These are phyloP conservation scores for Berberis vulgaris DNA, from an alignment of 164 flowering plant genomes.

Conservation along the genomic window DNA sequence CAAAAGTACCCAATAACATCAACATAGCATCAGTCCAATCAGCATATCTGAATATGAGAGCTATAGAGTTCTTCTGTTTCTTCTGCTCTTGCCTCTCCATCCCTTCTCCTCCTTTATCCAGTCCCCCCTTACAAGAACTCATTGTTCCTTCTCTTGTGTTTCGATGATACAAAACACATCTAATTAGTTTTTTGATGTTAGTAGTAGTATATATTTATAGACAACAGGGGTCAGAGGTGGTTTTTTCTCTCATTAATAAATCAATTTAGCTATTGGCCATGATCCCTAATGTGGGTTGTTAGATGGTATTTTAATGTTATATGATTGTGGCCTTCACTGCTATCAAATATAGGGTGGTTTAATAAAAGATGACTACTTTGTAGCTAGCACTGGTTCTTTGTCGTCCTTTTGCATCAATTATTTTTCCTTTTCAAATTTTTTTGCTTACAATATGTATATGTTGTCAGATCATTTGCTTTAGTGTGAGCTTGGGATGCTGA, in stretches of 20 bases:
- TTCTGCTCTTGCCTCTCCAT: constrained; percentile 3
- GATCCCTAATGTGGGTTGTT: constrained; percentile 6
- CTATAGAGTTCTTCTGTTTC: constrained; percentile 20
- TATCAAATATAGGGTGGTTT: constrained; percentile 10
- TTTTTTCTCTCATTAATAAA: not conserved
- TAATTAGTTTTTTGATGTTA: too few species aligned
- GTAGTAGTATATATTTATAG: not conserved
- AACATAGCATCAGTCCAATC: constrained; percentile 66
- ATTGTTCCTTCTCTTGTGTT: not conserved
- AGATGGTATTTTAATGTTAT: not conserved
- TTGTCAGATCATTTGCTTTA: too few species aligned
- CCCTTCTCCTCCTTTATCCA: constrained; percentile 6
- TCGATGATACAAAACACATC: too few species aligned
- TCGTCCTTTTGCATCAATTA: not conserved
- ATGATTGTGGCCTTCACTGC: constrained; percentile 8
- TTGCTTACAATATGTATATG: too few species aligned
- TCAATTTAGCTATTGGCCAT: not conserved
- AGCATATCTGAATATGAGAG: constrained; percentile 64
- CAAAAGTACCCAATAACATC: constrained; percentile 78
- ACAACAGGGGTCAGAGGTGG: not conserved
- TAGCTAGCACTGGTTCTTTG: constrained; percentile 5
- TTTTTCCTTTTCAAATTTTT: too few species aligned
- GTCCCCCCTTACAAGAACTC: constrained; percentile 16
- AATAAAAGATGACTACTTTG: constrained; percentile 5
- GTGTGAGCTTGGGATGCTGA: too few species aligned